phyloP scores from a whole-genome alignment of 192 early-diverging fungal genomes.

The Jimgerdemannia lactiflua region DNA sequence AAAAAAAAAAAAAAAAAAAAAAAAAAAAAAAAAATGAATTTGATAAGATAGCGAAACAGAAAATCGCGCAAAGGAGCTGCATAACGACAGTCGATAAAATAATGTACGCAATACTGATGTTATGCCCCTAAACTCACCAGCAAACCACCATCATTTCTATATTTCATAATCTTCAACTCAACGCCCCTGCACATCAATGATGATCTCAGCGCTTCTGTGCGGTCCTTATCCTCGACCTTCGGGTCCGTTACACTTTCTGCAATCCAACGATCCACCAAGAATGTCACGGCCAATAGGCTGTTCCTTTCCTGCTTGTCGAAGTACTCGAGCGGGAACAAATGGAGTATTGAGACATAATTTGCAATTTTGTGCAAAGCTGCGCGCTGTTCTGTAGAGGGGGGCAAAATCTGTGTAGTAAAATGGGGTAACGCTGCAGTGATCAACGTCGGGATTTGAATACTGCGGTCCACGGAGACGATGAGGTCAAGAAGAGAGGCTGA shows the following conservation, averaged over 20 bases:
- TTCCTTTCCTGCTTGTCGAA: slow-evolving; percentile 42
- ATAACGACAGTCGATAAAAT: no score
- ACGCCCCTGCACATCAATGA: slow-evolving; percentile 34
- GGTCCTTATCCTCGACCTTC: slow-evolving; percentile 6
- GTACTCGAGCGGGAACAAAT: slow-evolving; percentile 47
- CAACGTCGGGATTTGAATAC: neutral
- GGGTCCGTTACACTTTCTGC: neutral
- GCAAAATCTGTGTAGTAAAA: neutral
- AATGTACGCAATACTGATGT: no score
- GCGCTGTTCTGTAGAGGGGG: neutral
- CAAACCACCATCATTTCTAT: slow-evolving; percentile 28
- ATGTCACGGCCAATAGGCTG: slow-evolving; percentile 29
- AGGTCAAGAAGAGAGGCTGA: slow-evolving; percentile 5
- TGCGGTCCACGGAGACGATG: neutral
- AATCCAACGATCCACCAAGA: slow-evolving; percentile 23
- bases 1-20: neutral
- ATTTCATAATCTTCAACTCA: slow-evolving; percentile 29
- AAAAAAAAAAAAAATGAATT: neutral
- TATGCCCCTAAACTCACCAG: slow-evolving; percentile 27
- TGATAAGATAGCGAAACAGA: no score
- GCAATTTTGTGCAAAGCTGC: slow-evolving; percentile 4
- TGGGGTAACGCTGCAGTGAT: neutral
- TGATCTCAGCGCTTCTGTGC: slow-evolving; percentile 18
- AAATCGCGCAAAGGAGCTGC: no score
- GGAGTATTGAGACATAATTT: slow-evolving; percentile 33